Evolutionary conservation across 495 filamentous ascomycete genomes (phyloP).

Genomic region (Staphylotrichum tortipilum): DNA sequence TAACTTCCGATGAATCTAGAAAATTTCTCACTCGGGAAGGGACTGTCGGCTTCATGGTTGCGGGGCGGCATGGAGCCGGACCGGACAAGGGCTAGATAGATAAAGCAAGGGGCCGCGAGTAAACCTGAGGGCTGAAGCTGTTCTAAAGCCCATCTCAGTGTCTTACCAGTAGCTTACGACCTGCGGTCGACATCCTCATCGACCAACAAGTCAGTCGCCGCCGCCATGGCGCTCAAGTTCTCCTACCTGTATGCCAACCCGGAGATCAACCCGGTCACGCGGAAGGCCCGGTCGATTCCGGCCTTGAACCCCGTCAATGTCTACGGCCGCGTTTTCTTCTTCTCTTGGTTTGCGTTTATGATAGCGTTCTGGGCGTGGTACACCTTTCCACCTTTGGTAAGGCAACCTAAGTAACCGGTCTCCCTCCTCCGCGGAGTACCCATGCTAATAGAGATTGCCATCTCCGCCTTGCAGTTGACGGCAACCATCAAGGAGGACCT

Average conservation of each 20-base stretch:
- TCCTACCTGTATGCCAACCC: conserved; percentile 49
- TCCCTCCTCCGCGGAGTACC: too few relatives aligned
- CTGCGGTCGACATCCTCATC: too few relatives aligned
- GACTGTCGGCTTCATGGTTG: too few relatives aligned
- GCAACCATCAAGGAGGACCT: conserved; percentile 73
- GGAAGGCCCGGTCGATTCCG: conserved; percentile 74
- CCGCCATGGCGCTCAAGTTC: conserved; percentile 36
- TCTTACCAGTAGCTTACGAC: too few relatives aligned
- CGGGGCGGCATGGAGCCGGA: too few relatives aligned
- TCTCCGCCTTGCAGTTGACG: conserved; percentile 39
- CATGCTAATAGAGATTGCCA: neutral
- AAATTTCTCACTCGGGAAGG: too few relatives aligned
- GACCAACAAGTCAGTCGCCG: too few relatives aligned
- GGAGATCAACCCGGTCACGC: conserved; percentile 61
- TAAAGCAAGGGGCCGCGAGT: too few relatives aligned
- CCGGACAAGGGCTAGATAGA: too few relatives aligned
- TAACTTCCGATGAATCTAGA: too few relatives aligned
- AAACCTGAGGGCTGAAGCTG: too few relatives aligned
- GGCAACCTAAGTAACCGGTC: conserved; percentile 10
- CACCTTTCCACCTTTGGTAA: conserved; percentile 73
- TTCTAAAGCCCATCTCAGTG: too few relatives aligned
- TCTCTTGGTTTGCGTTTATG: conserved; percentile 94
- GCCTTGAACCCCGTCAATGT: conserved; percentile 68
- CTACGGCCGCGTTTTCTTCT: conserved; percentile 88
- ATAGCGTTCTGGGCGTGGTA: conserved; percentile 92